These are phyloP conservation scores for Lathyrus tuberosus DNA, from an alignment of 306 rosid genomes.

Conservation along the genomic window DNA sequence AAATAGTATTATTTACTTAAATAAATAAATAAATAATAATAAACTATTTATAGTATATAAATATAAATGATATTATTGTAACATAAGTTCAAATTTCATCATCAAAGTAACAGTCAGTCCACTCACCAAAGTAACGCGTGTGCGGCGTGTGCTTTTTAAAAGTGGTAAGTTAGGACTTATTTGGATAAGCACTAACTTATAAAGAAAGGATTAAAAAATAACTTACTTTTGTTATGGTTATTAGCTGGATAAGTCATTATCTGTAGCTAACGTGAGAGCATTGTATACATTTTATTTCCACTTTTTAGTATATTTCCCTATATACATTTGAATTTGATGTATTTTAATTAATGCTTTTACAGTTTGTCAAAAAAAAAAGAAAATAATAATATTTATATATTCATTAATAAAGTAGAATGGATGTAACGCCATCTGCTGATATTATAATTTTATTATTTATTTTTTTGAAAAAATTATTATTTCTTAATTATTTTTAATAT, in stretches of 20 bases:
- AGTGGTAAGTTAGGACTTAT: constrained; percentile 30
- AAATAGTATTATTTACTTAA: background rate
- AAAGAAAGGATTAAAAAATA: background rate
- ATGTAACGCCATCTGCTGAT: no score
- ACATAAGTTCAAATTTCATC: background rate
- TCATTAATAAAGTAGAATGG: no score
- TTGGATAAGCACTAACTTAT: constrained; percentile 53
- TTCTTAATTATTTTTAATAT: no score
- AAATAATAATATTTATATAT: no score
- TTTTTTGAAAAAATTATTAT: no score
- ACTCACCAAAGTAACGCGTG: constrained; percentile 56
- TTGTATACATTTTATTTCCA: background rate
- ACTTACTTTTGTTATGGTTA: constrained; percentile 43
- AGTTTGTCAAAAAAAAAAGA: background rate
- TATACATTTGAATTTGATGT: background rate
- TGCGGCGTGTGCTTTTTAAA: constrained; percentile 62
- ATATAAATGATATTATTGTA: background rate
- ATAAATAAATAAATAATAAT: background rate
- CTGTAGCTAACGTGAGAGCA: constrained; percentile 2
- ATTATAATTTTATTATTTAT: no score
- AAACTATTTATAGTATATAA: background rate
- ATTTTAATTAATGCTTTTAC: background rate
- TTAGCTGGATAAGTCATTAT: constrained; percentile 50
- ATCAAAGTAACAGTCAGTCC: background rate
- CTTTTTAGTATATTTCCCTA: background rate